Evolutionary conservation across 1,139 yeast species (phyloP).

Genomic region (Yarrowia galli): DNA sequence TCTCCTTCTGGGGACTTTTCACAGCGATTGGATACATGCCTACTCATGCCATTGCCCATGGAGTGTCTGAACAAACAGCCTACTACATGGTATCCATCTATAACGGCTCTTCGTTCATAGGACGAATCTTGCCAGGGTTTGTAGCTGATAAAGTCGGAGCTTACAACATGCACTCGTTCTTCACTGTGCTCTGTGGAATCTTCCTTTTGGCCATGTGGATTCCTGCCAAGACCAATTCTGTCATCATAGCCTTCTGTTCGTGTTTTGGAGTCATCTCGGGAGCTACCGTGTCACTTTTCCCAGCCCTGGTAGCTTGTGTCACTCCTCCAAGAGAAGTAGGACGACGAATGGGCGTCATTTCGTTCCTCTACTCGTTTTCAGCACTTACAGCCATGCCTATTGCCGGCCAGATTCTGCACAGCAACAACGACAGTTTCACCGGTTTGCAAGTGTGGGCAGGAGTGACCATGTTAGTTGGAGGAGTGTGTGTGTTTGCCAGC

Average conservation of each 20-base stretch:
- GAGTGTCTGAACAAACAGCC: constrained; percentile 44
- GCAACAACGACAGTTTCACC: neutral
- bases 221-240: constrained; percentile 28
- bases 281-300: constrained; percentile 23
- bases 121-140: constrained; percentile 60
- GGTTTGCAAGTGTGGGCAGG: constrained; percentile 32
- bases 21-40: constrained; percentile 52
- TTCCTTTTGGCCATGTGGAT: constrained; percentile 34
- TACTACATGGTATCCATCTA: constrained; percentile 58
- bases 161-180: constrained; percentile 49
- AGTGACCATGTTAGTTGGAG: constrained; percentile 17
- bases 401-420: constrained; percentile 27
- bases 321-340: constrained; percentile 36
- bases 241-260: constrained; percentile 11
- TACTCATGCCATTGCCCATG: constrained; percentile 46
- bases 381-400: constrained; percentile 35
- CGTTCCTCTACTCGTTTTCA: constrained; percentile 14
- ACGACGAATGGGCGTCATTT: constrained; percentile 26
- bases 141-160: constrained; percentile 59
- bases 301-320: constrained; percentile 18
- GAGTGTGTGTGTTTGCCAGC: constrained; percentile 14
- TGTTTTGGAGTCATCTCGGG: constrained; percentile 33
- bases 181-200: constrained; percentile 18
- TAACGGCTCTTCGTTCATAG: constrained; percentile 59
- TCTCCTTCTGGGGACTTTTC: constrained; percentile 51